Evolutionary conservation across 2,329 filamentous ascomycete genomes (phyloP), one percentile per base, ranked within the genome.

Genomic region (Scedosporium aurantiacum): DNA sequence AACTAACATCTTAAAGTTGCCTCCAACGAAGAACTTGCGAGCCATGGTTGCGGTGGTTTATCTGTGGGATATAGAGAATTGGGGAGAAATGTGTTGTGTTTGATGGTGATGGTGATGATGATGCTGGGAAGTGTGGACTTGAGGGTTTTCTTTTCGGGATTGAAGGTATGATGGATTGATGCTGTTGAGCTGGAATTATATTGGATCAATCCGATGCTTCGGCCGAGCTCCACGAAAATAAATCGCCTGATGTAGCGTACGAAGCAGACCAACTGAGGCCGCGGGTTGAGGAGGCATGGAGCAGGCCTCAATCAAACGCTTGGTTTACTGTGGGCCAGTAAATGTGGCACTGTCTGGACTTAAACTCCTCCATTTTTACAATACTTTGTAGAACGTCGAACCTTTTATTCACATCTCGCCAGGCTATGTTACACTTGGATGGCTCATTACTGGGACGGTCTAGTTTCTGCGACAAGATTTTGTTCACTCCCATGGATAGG

Each of bases 1-100:
- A 43, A 75, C 83, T 74, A 80, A 96, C 92, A 97, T 97, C 85
- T 99, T 97, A 82, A 97, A 97, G 88, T 99, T 99, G 74, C 92
- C 92, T 77, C 92, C 92, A 76, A 96, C 90, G 77, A 96, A 96
- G 83, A 96, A 96, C 82, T 91, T 89, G 82, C 91, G 91, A 84
- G 87, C 83, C 91, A 96, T 96, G 71, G 72, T 90, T 60, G 58
- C 58, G 58, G 41, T 60, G 28, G 2, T n/a, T 52, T 21, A 25
- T 7, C 3, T 10, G 21, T 52, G 47, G 18, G n/a, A 21, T 4
- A 4, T 27, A 21, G 5, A 21, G 10, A 21, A 14, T 21, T 54
- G 25, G 28, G 18, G 54, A n/a, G 8, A n/a, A 32, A 40, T 57
- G 43, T n/a, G 43, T n/a, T 47, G 43, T 47, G 43, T 47, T 47